Percentiles rank a stretch among this genome's conserved stretches.
These are phyloP conservation scores for Debaryomyces robertsiae DNA, from an alignment of 1,139 yeast genomes.

Conservation along the genomic window DNA sequence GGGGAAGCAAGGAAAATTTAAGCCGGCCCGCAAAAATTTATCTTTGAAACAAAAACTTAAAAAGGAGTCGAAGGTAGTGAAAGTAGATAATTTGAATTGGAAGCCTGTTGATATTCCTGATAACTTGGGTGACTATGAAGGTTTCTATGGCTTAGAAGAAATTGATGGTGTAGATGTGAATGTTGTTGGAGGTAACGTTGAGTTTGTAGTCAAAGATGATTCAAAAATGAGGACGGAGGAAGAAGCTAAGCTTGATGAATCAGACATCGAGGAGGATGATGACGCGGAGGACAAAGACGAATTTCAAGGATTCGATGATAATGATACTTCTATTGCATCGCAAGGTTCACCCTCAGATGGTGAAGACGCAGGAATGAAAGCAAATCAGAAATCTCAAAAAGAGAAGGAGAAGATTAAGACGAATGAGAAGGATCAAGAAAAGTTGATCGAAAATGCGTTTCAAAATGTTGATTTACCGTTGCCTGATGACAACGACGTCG, in stretches of 20 bases:
- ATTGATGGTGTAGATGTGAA: conserved; percentile 88
- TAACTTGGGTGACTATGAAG: conserved; percentile 82
- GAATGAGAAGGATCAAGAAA: conserved; percentile 14
- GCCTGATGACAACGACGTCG: conserved; percentile 43
- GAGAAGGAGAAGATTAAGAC: conserved; percentile 7
- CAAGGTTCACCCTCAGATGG: conserved; percentile 15
- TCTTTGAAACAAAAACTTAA: conserved; percentile 36
- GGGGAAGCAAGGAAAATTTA: conserved; percentile 8
- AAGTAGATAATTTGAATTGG: conserved; percentile 66
- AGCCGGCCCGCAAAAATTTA: conserved; percentile 23
- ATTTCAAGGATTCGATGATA: conserved; percentile 17
- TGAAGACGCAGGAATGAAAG: conserved; percentile 12
- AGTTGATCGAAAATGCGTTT: conserved; percentile 28
- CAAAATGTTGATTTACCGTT: conserved; percentile 27
- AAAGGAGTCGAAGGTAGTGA: conserved; percentile 45
- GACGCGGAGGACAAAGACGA: conserved; percentile 13
- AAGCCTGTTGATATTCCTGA: conserved; percentile 81
- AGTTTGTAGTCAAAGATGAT: conserved; percentile 58
- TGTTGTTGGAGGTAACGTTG: conserved; percentile 63
- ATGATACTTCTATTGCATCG: conserved; percentile 13
- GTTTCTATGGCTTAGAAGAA: conserved; percentile 91
- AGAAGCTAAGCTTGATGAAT: conserved; percentile 14
- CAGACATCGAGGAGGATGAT: conserved; percentile 22
- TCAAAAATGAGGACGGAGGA: conserved; percentile 17
- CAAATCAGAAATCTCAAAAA: conserved; percentile 1